Evolutionary conservation across 148 eudicot genomes (phyloP).

Genomic region (Rhododendron simsii): DNA sequence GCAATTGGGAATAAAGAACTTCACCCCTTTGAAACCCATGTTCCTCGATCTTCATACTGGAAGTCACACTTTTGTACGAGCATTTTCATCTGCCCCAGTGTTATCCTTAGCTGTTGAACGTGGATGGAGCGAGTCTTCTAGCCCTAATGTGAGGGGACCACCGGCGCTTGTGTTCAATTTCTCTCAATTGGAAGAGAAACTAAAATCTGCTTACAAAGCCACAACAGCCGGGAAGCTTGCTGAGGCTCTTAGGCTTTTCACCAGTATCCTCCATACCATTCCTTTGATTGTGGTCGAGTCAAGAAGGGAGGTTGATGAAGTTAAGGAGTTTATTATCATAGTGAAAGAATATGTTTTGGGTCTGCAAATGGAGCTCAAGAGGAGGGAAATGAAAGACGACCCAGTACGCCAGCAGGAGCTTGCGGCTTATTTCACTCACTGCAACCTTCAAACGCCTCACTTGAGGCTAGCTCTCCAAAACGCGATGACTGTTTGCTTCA

Average conservation of each 20-base stretch:
- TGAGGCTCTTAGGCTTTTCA: constrained; percentile 73
- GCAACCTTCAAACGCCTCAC: constrained; percentile 83
- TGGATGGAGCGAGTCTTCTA: constrained; percentile 81
- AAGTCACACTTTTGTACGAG: constrained; percentile 70
- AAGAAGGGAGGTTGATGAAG: constrained; percentile 90
- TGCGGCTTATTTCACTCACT: constrained; percentile 94
- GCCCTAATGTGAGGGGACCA: constrained; percentile 77
- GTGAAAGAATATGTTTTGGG: constrained; percentile 85
- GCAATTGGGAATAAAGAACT: constrained; percentile 77
- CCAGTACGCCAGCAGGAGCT: constrained; percentile 89
- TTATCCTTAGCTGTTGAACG: constrained; percentile 70
- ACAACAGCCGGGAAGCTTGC: constrained; percentile 71
- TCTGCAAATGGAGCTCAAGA: constrained; percentile 77
- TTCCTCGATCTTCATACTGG: constrained; percentile 76
- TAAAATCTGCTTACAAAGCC: constrained; percentile 71
- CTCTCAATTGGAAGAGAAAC: constrained; percentile 79
- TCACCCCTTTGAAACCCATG: constrained; percentile 63
- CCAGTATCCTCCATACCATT: constrained; percentile 67
- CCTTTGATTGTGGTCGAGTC: constrained; percentile 88
- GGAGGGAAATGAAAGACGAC: constrained; percentile 70
- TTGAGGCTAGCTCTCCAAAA: constrained; percentile 68
- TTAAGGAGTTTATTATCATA: constrained; percentile 72
- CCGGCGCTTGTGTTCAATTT: constrained; percentile 74
- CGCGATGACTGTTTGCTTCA: constrained; percentile 79
- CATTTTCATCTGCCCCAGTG: constrained; percentile 67